Evolutionary conservation across 2,329 filamentous ascomycete genomes (phyloP).

Genomic region (Pezicula carpinea): DNA sequence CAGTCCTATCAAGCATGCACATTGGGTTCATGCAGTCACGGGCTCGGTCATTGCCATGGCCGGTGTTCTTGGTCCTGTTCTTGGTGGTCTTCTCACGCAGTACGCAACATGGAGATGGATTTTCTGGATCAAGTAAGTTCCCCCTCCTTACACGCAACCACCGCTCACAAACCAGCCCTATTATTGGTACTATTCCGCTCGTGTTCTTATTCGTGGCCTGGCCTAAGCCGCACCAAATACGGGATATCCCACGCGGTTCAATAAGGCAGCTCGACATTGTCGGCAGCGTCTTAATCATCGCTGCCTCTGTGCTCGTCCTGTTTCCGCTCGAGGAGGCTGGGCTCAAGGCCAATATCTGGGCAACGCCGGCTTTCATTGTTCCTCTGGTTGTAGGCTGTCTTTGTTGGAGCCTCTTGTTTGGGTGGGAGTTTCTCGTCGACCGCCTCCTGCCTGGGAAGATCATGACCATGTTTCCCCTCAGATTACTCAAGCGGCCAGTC

Average conservation of each 20-base stretch:
- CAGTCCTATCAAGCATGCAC: slow-evolving; percentile 34
- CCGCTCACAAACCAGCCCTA: slow-evolving; percentile 34
- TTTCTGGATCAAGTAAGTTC: slow-evolving; percentile 10
- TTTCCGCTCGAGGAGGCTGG: slow-evolving; percentile 47
- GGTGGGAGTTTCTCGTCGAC: slow-evolving; percentile 34
- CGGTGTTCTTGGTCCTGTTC: slow-evolving; percentile 6
- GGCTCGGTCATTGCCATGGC: slow-evolving; percentile 32
- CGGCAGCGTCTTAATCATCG: slow-evolving; percentile 48
- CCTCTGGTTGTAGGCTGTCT: slow-evolving; percentile 35
- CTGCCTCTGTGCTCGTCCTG: slow-evolving; percentile 49
- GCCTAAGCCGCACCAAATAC: slow-evolving; percentile 38
- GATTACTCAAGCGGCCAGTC: slow-evolving; percentile 13
- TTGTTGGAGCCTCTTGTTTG: slow-evolving; percentile 33
- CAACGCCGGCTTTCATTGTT: slow-evolving; percentile 35
- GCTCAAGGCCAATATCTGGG: slow-evolving; percentile 32
- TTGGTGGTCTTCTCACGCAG: slow-evolving; percentile 7
- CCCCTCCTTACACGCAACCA: neutral
- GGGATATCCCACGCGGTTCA: slow-evolving; percentile 35
- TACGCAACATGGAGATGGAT: slow-evolving; percentile 26
- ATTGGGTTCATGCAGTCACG: slow-evolving; percentile 41
- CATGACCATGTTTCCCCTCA: slow-evolving; percentile 17
- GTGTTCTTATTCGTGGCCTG: slow-evolving; percentile 44
- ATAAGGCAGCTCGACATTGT: slow-evolving; percentile 43
- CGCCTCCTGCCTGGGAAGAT: slow-evolving; percentile 16
- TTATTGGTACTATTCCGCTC: slow-evolving; percentile 43